These are phyloP conservation scores for Gastrolobium villosum DNA, from an alignment of 306 rosid species.

Conservation along the genomic window DNA sequence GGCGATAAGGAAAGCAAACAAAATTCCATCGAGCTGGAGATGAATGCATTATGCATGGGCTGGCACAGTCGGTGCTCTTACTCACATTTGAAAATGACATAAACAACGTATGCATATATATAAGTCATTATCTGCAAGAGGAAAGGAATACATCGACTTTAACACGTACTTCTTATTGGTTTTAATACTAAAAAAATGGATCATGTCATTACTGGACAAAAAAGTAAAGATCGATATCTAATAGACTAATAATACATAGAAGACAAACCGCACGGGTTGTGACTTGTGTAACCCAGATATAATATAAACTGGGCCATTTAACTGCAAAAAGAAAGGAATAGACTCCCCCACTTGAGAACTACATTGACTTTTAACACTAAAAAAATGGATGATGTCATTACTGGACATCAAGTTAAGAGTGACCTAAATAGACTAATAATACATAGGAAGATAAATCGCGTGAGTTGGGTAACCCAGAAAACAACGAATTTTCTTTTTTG, in stretches of 20 bases:
- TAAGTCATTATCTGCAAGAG: too few species aligned
- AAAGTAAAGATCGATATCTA: background rate
- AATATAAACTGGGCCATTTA: too few species aligned
- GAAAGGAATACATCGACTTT: background rate
- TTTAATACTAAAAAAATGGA: background rate
- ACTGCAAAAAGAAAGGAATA: too few species aligned
- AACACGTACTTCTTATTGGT: background rate
- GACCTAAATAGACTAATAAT: background rate
- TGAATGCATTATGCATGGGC: background rate
- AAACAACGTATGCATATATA: background rate
- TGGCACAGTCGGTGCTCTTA: background rate
- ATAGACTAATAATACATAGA: background rate
- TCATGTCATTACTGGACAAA: background rate
- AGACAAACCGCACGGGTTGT: background rate
- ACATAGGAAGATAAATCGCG: background rate
- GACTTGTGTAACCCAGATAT: conserved; percentile 8
- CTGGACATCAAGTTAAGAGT: background rate
- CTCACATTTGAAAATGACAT: background rate
- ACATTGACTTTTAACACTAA: too few species aligned
- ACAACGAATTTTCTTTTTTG: background rate
- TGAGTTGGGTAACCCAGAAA: conserved; percentile 14
- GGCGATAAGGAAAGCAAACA: background rate
- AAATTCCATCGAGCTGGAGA: background rate
- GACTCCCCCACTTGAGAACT: too few species aligned
- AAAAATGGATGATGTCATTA: background rate